Evolutionary conservation across 306 rosid species (phyloP).

Genomic region (Glycine tomentella): DNA sequence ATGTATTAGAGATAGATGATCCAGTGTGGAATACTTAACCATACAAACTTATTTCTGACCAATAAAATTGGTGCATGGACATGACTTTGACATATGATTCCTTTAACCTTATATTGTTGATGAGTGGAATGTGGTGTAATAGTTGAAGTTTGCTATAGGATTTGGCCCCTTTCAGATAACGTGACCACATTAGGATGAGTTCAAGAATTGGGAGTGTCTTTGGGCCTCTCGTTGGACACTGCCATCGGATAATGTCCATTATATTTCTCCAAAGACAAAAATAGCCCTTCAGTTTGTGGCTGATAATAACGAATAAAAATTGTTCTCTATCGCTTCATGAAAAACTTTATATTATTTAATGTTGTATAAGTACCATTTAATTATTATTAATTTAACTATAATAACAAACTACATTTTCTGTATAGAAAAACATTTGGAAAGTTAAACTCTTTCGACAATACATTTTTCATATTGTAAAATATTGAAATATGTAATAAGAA

Average conservation of each 20-base stretch:
- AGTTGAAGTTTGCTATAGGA: slow-evolving; percentile 10
- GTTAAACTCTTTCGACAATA: too few species aligned
- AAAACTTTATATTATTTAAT: too few species aligned
- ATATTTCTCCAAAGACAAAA: slow-evolving; percentile 16
- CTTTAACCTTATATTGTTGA: slow-evolving; percentile 22
- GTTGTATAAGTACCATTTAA: not conserved
- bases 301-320: not conserved
- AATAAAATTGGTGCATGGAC: not conserved
- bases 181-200: slow-evolving; percentile 32
- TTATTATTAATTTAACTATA: not conserved
- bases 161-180: slow-evolving; percentile 49
- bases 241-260: slow-evolving; percentile 52
- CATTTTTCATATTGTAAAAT: too few species aligned
- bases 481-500: too few species aligned
- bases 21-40: slow-evolving; percentile 38
- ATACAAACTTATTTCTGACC: not conserved
- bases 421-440: too few species aligned
- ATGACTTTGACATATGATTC: slow-evolving; percentile 23
- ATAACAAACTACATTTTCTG: too few species aligned
- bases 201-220: slow-evolving; percentile 27
- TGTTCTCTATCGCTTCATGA: too few species aligned
- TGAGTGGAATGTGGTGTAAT: not conserved
- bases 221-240: slow-evolving; percentile 64
- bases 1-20: not conserved
- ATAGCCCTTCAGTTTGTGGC: slow-evolving; percentile 14